Evolutionary conservation across 78 protist species (phyloP).

Genomic region (Dictyostelium firmibasis): DNA sequence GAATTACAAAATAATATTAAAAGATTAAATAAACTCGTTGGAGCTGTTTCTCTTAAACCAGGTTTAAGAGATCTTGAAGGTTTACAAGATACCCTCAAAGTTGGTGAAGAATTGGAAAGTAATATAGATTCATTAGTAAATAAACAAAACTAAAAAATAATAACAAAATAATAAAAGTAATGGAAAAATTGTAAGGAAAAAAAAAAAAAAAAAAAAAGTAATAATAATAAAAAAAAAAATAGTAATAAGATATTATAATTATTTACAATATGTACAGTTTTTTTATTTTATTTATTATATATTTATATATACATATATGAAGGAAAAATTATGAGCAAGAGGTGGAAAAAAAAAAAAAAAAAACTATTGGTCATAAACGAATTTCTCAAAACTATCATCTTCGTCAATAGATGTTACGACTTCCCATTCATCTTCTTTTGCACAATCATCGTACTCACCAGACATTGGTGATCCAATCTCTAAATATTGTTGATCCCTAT

Average conservation of each 20-base stretch:
- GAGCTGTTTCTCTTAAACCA: conserved; percentile 61
- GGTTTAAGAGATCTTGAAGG: conserved; percentile 50
- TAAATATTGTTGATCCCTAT: neutral
- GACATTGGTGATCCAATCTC: neutral
- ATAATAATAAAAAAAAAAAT: neutral
- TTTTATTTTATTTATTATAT: neutral
- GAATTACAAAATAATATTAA: conserved; percentile 6
- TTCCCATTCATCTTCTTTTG: conserved; percentile 65
- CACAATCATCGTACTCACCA: conserved; percentile 18
- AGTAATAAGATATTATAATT: neutral
- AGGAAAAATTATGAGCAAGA: neutral
- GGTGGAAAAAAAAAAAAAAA: neutral
- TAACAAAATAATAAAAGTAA: neutral
- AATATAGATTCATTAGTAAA: neutral
- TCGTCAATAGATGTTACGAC: conserved; percentile 1
- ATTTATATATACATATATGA: neutral
- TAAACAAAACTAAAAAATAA: conserved; percentile 5
- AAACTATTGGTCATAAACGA: neutral
- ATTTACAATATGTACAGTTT: neutral
- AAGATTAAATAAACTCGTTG: conserved; percentile 33
- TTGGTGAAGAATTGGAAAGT: neutral
- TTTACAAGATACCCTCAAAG: conserved; percentile 41
- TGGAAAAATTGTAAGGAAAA: neutral
- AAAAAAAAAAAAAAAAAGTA: neutral
- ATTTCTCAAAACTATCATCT: neutral